phyloP scores from a whole-genome alignment of 352 stramenopile species.

The Saprolegnia parasitica region DNA sequence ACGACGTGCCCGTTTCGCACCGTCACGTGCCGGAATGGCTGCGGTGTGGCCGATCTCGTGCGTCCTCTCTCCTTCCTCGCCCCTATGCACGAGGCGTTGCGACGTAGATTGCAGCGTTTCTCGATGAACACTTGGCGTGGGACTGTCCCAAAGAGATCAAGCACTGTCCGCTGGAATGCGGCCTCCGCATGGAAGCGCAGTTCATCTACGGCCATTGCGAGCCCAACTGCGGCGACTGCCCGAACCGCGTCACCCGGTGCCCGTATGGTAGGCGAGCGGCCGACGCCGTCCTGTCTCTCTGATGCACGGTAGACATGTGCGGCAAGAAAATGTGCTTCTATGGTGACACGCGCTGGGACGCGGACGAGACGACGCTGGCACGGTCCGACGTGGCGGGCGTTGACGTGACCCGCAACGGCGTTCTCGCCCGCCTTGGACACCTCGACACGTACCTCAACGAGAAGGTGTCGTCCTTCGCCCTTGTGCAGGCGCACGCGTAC shows the following conservation, averaged over 20 bases:
- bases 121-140: slow-evolving; percentile 56
- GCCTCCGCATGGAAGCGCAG: slow-evolving; percentile 26
- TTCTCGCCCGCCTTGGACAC: background rate
- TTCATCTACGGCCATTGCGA: slow-evolving; percentile 44
- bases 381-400: slow-evolving; percentile 2
- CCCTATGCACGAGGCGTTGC: background rate
- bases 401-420: background rate
- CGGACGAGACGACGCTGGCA: background rate
- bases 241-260: slow-evolving; percentile 38
- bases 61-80: slow-evolving; percentile 28
- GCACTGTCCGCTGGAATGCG: slow-evolving; percentile 38
- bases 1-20: slow-evolving; percentile 52
- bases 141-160: slow-evolving; percentile 54
- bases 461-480: background rate
- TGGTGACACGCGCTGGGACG: slow-evolving; percentile 7
- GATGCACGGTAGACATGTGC: slow-evolving; percentile 45
- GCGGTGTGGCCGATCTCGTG: slow-evolving; percentile 31
- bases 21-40: slow-evolving; percentile 49
- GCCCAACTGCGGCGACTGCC: slow-evolving; percentile 47
- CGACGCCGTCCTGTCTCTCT: background rate
- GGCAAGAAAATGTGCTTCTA: slow-evolving; percentile 55
- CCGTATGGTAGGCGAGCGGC: slow-evolving; percentile 36
- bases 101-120: slow-evolving; percentile 36
- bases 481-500: background rate
- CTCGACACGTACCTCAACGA: slow-evolving; percentile 1